Evolutionary conservation across 345 rosid species (phyloP), one percentile per base, ranked within the genome.

Genomic region (Linum lewisii): DNA sequence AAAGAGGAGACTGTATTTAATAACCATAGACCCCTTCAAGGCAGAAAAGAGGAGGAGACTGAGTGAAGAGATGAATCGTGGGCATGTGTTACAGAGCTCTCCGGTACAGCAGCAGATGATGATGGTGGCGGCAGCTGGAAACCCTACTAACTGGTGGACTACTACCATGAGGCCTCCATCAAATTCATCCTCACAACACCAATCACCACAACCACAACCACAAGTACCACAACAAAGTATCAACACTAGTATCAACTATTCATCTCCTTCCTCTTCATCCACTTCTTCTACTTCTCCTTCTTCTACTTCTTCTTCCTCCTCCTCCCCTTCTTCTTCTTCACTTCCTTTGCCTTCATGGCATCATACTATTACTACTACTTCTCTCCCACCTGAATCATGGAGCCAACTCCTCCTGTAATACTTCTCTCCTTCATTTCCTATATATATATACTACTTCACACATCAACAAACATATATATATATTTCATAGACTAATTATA

Each of bases 41-140:
- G n/a, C n/a, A n/a, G n/a, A n/a, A n/a, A n/a, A n/a, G n/a, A n/a
- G n/a, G n/a, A n/a, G n/a, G n/a, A n/a, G n/a, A n/a, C n/a, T n/a
- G n/a, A n/a, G n/a, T n/a, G n/a, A n/a, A n/a, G n/a, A n/a, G n/a
- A 51, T 51, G 19, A 51, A 18, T 3, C 19, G 22, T 9, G 22
- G 54, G 6, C 21, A 21, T n/a, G 54, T 51, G 21, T 51, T 51
- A 20, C 54, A 51, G 22, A 51, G 54, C 54, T 51, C 54, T 7
- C 54, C 54, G 54, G 54, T 51, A 18, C 54, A 51, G 54, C 54
- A 51, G 38, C 38, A 0, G 47, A 42, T 42, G 15, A 52, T 52
- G 56, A 21, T 52, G 56, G 34, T 29, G 34, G 34, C 34, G 7
- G 56, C 56, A 2, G 56, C 56, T 11, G 56, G 56, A 5, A 52